Conservation (phyloP, 2,329 filamentous ascomycete genomes). For the Talaromyces sp. region DNA sequence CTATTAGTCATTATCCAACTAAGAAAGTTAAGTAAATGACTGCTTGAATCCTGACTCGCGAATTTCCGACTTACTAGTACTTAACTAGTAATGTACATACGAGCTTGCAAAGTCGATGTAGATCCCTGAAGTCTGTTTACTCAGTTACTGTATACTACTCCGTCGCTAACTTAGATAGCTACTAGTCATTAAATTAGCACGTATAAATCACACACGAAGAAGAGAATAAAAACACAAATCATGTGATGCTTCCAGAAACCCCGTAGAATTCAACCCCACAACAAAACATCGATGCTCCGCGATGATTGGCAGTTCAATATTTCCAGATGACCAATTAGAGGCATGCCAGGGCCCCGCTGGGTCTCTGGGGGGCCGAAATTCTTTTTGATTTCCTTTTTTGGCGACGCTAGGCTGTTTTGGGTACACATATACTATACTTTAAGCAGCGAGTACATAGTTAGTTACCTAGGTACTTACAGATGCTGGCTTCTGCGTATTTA, state of each 20-base stretch:
- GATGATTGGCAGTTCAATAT: background rate
- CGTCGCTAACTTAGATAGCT: no score
- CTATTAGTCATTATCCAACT: background rate
- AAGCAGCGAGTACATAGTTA: no score
- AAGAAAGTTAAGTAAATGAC: background rate
- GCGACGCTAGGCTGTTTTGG: no score
- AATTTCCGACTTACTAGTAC: background rate
- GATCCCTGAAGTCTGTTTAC: no score
- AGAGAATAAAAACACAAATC: background rate
- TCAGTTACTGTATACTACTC: no score
- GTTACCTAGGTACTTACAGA: no score
- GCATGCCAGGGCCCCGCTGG: background rate
- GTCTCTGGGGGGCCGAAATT: no score
- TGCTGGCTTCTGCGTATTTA: no score
- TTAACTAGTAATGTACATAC: background rate
- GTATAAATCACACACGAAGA: background rate
- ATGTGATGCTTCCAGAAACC: conserved; percentile 1
- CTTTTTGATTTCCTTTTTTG: no score
- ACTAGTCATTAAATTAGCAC: background rate
- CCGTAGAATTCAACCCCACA: background rate
- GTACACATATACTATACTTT: no score
- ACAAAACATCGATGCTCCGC: background rate
- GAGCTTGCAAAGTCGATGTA: background rate
- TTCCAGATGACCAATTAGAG: background rate
- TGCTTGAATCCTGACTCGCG: background rate